A percentile compares a stretch with the other conserved stretches of the same genome.
Conservation (phyloP, 2,329 filamentous ascomycete genomes). For the Fusarium pseudocircinatum region DNA sequence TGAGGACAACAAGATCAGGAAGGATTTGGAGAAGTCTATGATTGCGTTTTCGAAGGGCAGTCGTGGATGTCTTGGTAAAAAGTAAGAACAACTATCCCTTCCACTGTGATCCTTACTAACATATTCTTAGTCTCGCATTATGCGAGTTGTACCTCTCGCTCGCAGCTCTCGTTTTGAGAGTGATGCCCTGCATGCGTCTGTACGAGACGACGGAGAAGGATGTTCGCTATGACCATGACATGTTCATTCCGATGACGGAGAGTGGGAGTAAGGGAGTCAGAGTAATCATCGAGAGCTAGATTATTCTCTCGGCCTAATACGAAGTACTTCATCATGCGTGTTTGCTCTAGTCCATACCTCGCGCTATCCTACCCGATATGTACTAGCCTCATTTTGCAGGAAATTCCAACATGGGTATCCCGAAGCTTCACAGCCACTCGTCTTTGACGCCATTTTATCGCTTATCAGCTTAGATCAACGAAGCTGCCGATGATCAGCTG, state of each 20-base stretch:
- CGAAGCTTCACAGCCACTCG: neutral
- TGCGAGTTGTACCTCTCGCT: constrained; percentile 21
- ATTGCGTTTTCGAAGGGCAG: constrained; percentile 10
- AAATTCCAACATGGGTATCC: accelerated
- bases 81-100: neutral
- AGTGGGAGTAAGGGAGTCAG: constrained; percentile 3
- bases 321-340: neutral
- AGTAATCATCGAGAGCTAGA: constrained; percentile 1
- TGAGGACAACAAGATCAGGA: neutral
- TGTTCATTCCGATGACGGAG: constrained; percentile 9
- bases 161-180: neutral
- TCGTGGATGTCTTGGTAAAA: constrained; percentile 19
- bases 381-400: neutral
- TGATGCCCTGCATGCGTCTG: constrained; percentile 12
- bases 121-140: neutral
- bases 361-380: neutral
- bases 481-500: neutral
- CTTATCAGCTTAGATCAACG: neutral
- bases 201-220: constrained; percentile 9
- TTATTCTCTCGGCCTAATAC: neutral
- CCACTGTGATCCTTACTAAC: neutral
- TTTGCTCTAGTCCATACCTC: neutral
- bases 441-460: neutral
- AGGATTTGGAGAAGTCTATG: constrained; percentile 11
- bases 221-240: constrained; percentile 17